Evolutionary conservation across 768 basidiomycete species (phyloP), one percentile per base, ranked within the genome.

Genomic region (Leccinellum albellum): DNA sequence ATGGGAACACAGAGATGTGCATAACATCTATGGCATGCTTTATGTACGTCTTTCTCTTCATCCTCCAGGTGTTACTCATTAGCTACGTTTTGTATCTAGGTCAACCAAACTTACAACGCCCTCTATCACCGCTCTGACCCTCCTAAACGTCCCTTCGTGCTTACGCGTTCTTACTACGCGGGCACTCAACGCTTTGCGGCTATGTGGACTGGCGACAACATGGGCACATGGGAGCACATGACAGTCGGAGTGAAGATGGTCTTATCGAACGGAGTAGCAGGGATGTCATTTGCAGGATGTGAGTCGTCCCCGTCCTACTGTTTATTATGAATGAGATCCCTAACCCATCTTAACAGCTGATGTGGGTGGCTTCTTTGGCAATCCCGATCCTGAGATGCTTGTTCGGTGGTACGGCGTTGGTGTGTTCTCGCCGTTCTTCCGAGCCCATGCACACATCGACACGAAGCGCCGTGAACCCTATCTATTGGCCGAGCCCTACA

Each of bases 171-270:
- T 13, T 98, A 97, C 84, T 98, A 81, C 55, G 91, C 95, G 1
- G 97, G 97, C 3, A 94, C 95, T 26, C 97, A 98, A 70, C 86
- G 94, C 21, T 93, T 90, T 64, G 92, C 95, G 35, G 95, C 97
- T 5, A 94, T 97, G 82, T 99, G 97, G 97, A 98, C 96, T 8
- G 97, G 97, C 17, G 97, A 99, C 73, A 98, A 98, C 71, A 77
- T 96, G 26, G 93, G 96, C 17, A 94, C 91, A 1, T 99, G 97
- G 97, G 94, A 94, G 56, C 97, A 99, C 67, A 94, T 99, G 85
- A 84, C 84, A 10, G 91, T 91, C 17, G 92, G 94, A 14, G 79
- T 96, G 58, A 90, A 95, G 71, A 98, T 99, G 89, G 86, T 95
- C 2, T 77, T 99, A 32, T 80, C 91, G 12, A 89, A 91, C 65